Base-by-base conservation (phyloP, 345 rosid genomes). In the Citropsis articulata region DNA sequence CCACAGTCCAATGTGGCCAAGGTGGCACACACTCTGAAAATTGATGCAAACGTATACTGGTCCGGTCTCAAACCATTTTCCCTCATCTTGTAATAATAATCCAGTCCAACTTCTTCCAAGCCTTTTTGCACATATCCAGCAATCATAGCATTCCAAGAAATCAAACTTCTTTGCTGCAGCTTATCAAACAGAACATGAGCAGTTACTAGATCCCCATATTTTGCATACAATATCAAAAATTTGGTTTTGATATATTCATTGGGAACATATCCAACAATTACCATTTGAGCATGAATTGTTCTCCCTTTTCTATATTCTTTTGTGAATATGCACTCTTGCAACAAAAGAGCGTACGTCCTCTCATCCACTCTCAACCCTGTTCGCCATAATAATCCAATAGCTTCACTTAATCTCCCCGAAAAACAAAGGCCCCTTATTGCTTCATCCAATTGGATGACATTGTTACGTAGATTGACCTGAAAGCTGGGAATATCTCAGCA, bases 281-380 rank as follows among this genome's bases (percentile, higher is more conserved):
- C 77, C 92, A 93, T 93, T 40, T 91, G 98, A 25, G 91, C 87
- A 75, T 93, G 98, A 66, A 93, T 84, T 74, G 86, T 85, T 84
- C 76, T 90, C 71, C 90, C 94, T 66, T 45, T 82, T 24, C 25
- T 27, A 71, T 85, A 86, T 10, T 84, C 83, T 59, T 86, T 83
- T 82, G 88, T 73, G 71, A 85, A 84, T 69, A 86, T 88, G 68
- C 94, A 90, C 82, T 94, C 95, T 81, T 94, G 94, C 83, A 93
- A 83, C 59, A 90, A 69, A 69, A 94, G 73, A 56, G 86, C 79
- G 71, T 90, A 90, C 1, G 90, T 91, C 24, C 77, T 66, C 6
- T 79, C 72, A 36, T 84, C 84, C 67, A 86, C 86, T 77, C 78
- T 77, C 66, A 71, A 59, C 30, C 88, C 84, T 3, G 80, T 66